Evolutionary conservation across 108 stramenopile species (phyloP).

Genomic region (Fragilaria crotonensis): DNA sequence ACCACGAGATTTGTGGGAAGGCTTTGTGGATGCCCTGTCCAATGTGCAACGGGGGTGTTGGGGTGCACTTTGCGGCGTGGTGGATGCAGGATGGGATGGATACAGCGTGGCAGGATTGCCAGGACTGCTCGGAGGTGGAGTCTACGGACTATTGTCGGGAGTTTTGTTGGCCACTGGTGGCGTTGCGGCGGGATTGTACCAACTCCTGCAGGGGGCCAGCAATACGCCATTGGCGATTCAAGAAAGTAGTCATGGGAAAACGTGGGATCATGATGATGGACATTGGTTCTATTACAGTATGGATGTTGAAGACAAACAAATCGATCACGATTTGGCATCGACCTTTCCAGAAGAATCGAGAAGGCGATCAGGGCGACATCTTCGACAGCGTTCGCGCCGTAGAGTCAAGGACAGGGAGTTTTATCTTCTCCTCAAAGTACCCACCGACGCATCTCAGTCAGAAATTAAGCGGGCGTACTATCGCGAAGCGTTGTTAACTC

Average conservation of each 20-base stretch:
- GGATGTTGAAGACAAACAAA: conserved; percentile 7
- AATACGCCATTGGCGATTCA: conserved; percentile 9
- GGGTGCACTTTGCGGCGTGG: conserved; percentile 7
- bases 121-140: conserved; percentile 8
- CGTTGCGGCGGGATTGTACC: conserved; percentile 13
- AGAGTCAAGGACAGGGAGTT: conserved; percentile 27
- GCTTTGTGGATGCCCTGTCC: conserved; percentile 6
- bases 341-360: background rate
- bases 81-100: conserved; percentile 13
- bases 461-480: conserved; percentile 42
- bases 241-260: conserved; percentile 8
- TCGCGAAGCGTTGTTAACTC: conserved; percentile 19
- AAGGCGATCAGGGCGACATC: background rate
- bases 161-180: conserved; percentile 11
- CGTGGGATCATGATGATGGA: conserved; percentile 8
- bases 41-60: conserved; percentile 16
- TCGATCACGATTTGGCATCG: background rate
- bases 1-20: conserved; percentile 17
- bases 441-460: conserved; percentile 17
- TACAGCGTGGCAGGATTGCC: conserved; percentile 5
- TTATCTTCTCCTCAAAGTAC: conserved; percentile 32
- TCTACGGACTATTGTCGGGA: conserved; percentile 8
- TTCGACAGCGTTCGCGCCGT: conserved; percentile 4
- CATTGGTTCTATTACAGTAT: conserved; percentile 15
- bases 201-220: conserved; percentile 8